Evolutionary conservation across 1,284 basidiomycete species (phyloP).

Genomic region (Sutorius eximius): DNA sequence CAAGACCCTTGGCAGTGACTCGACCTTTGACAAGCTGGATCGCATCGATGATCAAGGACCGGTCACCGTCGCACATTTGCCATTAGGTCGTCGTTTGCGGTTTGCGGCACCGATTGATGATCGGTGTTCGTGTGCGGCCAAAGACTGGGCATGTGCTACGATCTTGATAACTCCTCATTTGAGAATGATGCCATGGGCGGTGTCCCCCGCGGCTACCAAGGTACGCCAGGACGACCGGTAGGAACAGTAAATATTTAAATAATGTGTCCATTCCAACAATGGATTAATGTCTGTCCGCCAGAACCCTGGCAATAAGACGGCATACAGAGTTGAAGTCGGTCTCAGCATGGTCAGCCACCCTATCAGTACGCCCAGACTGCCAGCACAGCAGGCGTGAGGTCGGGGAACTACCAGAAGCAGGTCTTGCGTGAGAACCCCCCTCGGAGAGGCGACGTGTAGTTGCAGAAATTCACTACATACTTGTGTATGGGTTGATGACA

Average conservation of each 20-base stretch:
- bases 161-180: background rate
- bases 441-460: background rate
- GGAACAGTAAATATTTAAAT: conserved; percentile 5
- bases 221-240: conserved; percentile 1
- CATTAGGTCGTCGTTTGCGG: background rate
- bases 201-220: conserved; percentile 1
- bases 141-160: background rate
- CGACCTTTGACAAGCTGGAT: conserved; percentile 5
- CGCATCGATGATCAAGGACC: background rate
- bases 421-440: background rate
- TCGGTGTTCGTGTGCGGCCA: conserved; percentile 5
- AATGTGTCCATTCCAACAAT: background rate
- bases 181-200: background rate
- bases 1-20: conserved; percentile 12
- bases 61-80: background rate
- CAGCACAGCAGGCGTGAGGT: background rate
- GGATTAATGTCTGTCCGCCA: conserved; percentile 3
- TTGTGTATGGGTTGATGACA: too few species aligned
- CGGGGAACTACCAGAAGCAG: background rate
- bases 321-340: background rate
- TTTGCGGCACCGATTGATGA: conserved; percentile 16
- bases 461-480: background rate
- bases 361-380: background rate
- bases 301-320: background rate
- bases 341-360: conserved; percentile 2